Evolutionary conservation across 352 stramenopile genomes (phyloP), one percentile per base, ranked within the genome.

Genomic region (Phytophthora hybrid): DNA sequence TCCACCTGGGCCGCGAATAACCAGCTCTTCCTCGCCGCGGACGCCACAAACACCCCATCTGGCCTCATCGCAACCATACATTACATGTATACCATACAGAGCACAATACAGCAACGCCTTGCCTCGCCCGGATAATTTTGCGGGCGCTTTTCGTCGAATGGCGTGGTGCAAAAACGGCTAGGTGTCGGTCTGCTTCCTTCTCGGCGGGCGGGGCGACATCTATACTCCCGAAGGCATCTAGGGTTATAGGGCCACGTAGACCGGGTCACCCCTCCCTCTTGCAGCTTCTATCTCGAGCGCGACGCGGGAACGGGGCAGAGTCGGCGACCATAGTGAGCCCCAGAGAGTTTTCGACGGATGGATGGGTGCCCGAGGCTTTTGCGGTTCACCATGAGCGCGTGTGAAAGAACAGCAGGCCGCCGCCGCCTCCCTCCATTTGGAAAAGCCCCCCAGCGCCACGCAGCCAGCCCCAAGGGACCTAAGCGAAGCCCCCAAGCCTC

Each of bases 261-360:
- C 3, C 14, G 7, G 3, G 41, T 49, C 41, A 19, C 16, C 41
- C 41, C 41, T 6, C 41, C 47, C n/a, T n/a, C 18, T 54, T 54
- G 47, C 47, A 23, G 18, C 9, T 13, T 59, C 31, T 39, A 37
- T 21, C 31, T 23, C 26, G 54, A 26, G 11, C 7, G 32, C 10
- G 32, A 46, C 4, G 41, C 41, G 41, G 41, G 41, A 49, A 49
- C 26, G 13, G 54, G 54, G 54, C 55, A 58, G 19, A 58, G 52
- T 14, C 49, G 21, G 8, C 52, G 47, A 5, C 41, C 29, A 76
- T 76, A 76, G 39, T 69, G 47, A 58, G 49, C 19, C 29, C 59
- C 47, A 77, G 73, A 77, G 39, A 46, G 8, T 69, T 69, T 18
- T 47, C 13, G 16, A 63, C 23, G 32, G 59, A 74, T 77, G 71